Percentiles rank a stretch among this genome's conserved stretches.
phyloP scores from a whole-genome alignment of 2,329 filamentous ascomycete genomes.

The Nigrospora oryzae region DNA sequence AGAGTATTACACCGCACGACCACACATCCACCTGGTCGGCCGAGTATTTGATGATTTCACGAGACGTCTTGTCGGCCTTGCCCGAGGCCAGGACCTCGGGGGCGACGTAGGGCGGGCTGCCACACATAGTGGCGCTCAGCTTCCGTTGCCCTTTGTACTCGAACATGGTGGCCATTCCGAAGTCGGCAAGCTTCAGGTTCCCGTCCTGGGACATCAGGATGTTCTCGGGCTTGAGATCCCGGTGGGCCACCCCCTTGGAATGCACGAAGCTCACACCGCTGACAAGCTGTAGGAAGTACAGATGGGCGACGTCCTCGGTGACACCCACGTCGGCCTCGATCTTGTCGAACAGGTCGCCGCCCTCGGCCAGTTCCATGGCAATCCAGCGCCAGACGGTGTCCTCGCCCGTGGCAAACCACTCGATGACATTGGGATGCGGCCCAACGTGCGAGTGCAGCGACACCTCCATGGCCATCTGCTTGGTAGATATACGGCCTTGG shows the following conservation, averaged over 20 bases:
- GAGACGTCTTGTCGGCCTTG: slow-evolving; percentile 33
- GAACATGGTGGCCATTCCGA: slow-evolving; percentile 91
- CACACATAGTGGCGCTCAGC: slow-evolving; percentile 80
- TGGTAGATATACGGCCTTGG: slow-evolving; percentile 78
- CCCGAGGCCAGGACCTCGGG: slow-evolving; percentile 70
- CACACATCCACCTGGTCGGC: slow-evolving; percentile 86
- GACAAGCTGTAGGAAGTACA: slow-evolving; percentile 91
- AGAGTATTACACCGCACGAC: slow-evolving; percentile 97
- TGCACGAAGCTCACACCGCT: slow-evolving; percentile 92
- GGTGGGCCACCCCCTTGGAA: slow-evolving; percentile 87
- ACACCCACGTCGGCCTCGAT: slow-evolving; percentile 96
- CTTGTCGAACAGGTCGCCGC: slow-evolving; percentile 97
- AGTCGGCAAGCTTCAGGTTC: slow-evolving; percentile 90
- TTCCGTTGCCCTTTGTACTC: slow-evolving; percentile 80
- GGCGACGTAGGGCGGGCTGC: slow-evolving; percentile 93
- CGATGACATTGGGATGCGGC: slow-evolving; percentile 87
- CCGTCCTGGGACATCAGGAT: slow-evolving; percentile 80
- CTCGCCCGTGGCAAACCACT: slow-evolving; percentile 82
- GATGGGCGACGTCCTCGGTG: slow-evolving; percentile 87
- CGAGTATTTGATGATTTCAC: slow-evolving; percentile 52
- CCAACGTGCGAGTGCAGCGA: slow-evolving; percentile 83
- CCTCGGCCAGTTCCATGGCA: slow-evolving; percentile 93
- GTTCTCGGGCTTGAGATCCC: slow-evolving; percentile 91
- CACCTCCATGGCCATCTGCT: slow-evolving; percentile 88
- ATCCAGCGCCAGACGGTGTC: slow-evolving; percentile 91